Percentiles rank a stretch among this genome's conserved stretches.
These are phyloP conservation scores for Leavenworthia alabamica DNA, from an alignment of 345 rosid genomes.

Conservation along the genomic window DNA sequence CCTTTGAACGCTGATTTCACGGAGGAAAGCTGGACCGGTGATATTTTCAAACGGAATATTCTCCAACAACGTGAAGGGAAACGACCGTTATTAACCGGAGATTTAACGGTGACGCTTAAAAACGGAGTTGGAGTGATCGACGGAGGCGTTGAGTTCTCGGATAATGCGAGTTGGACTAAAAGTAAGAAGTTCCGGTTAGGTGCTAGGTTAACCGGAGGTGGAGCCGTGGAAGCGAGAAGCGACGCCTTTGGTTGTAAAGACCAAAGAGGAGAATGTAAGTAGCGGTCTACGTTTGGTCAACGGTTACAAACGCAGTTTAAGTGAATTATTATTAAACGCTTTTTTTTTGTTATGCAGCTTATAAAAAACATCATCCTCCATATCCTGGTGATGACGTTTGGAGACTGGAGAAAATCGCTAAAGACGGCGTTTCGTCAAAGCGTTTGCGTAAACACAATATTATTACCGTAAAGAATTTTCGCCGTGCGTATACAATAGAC, in stretches of 20 bases:
- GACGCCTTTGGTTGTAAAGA: constrained; percentile 67
- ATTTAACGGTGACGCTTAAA: constrained; percentile 33
- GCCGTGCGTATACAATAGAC: constrained; percentile 19
- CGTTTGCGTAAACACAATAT: constrained; percentile 34
- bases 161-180: constrained; percentile 76
- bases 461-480: constrained; percentile 38
- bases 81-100: constrained; percentile 69
- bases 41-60: constrained; percentile 38
- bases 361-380: constrained; percentile 76
- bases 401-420: constrained; percentile 68
- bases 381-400: constrained; percentile 51
- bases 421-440: constrained; percentile 40
- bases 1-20: constrained; percentile 62
- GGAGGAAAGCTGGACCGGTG: constrained; percentile 44
- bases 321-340: background rate
- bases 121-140: constrained; percentile 42
- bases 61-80: constrained; percentile 57
- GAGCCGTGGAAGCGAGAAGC: constrained; percentile 54
- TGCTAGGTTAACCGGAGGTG: constrained; percentile 41
- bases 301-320: background rate
- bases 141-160: constrained; percentile 50
- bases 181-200: constrained; percentile 71
- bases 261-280: constrained; percentile 82
- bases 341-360: constrained; percentile 34
- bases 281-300: background rate